Conservation (phyloP, 768 basidiomycete genomes). For the Lentinula edodes region DNA sequence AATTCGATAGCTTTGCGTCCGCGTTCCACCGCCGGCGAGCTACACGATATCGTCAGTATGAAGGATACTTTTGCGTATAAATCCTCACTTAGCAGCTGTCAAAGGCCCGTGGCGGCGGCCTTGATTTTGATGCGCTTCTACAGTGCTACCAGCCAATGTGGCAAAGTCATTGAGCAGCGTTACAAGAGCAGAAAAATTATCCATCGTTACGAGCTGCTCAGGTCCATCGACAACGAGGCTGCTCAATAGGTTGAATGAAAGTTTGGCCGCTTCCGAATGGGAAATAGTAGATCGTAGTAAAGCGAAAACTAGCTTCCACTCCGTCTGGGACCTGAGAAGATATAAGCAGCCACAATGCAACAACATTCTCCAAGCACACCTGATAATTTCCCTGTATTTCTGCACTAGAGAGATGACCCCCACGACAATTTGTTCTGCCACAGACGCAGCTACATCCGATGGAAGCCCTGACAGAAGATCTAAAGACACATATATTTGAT, state of each 20-base stretch:
- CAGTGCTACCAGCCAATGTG: constrained; percentile 54
- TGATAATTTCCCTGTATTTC: constrained; percentile 66
- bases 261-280: constrained; percentile 81
- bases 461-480: constrained; percentile 85
- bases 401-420: constrained; percentile 80
- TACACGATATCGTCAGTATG: constrained; percentile 18
- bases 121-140: constrained; percentile 52
- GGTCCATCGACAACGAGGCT: constrained; percentile 59
- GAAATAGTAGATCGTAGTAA: constrained; percentile 80
- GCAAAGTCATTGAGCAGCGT: constrained; percentile 86
- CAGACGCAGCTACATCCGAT: constrained; percentile 65
- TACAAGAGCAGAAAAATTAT: constrained; percentile 78
- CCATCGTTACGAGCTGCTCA: constrained; percentile 55
- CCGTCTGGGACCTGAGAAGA: constrained; percentile 70
- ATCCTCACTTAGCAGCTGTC: constrained; percentile 44
- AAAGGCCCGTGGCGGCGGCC: constrained; percentile 46
- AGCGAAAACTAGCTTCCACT: constrained; percentile 92
- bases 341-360: not conserved
- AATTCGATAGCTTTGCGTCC: constrained; percentile 82
- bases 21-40: constrained; percentile 73
- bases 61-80: not conserved
- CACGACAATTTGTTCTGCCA: constrained; percentile 87
- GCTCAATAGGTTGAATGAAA: constrained; percentile 76
- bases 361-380: constrained; percentile 28
- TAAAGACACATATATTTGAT: constrained; percentile 92